Percentiles rank a stretch among this genome's conserved stretches.
Conservation (phyloP, 2,329 filamentous ascomycete genomes). For the Botrytis fabae region DNA sequence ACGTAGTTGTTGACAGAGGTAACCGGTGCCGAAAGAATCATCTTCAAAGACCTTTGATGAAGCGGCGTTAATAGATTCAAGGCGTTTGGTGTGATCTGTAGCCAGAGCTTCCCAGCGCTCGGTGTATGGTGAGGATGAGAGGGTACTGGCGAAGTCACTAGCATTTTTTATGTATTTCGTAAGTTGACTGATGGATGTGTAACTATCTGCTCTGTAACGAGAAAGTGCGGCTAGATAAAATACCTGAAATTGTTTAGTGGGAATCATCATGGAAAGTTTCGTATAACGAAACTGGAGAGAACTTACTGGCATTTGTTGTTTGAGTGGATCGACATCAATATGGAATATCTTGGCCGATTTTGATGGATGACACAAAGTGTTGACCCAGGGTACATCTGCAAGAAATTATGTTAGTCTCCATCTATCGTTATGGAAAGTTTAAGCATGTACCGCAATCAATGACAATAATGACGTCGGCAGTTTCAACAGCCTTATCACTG, state of each 20-base stretch:
- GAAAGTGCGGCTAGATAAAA: conserved; percentile 68
- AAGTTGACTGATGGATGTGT: conserved; percentile 68
- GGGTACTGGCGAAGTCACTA: conserved; percentile 43
- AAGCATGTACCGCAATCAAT: conserved; percentile 61
- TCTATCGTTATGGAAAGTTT: neutral
- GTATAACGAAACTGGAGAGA: conserved; percentile 17
- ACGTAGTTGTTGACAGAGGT: conserved; percentile 52
- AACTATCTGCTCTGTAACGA: conserved; percentile 66
- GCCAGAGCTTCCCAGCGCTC: conserved; percentile 56
- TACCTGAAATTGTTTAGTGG: conserved; percentile 42
- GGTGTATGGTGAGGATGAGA: conserved; percentile 43
- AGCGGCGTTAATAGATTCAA: conserved; percentile 59
- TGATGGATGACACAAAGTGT: conserved; percentile 64
- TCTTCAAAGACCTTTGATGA: conserved; percentile 58
- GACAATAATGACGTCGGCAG: conserved; percentile 81
- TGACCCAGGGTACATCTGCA: conserved; percentile 84
- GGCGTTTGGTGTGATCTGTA: conserved; percentile 56
- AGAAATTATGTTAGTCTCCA: neutral
- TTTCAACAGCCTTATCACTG: conserved; percentile 68
- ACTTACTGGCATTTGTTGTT: conserved; percentile 46
- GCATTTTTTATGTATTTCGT: conserved; percentile 58
- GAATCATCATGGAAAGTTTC: conserved; percentile 48
- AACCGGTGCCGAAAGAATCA: conserved; percentile 53
- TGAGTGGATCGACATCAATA: conserved; percentile 65
- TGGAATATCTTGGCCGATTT: conserved; percentile 59